Percentiles rank a stretch among this genome's conserved stretches.
Evolutionary conservation across 148 eudicot species (phyloP).

Genomic region (Diospyros kaki): DNA sequence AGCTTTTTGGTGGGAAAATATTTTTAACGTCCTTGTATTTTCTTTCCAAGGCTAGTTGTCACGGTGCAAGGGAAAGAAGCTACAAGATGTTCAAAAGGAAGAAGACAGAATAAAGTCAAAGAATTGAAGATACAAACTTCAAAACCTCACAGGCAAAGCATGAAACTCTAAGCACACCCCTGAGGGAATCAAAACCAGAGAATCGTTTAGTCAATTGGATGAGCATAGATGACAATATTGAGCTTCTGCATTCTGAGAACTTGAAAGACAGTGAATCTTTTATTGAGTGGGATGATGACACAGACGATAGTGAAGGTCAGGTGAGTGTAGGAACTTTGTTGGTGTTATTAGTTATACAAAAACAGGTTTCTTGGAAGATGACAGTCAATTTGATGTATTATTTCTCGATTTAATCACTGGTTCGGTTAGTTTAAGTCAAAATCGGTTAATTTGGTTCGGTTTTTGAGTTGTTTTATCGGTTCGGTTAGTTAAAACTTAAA

Average conservation of each 20-base stretch:
- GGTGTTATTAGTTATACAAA: too few species aligned
- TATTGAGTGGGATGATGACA: slow-evolving; percentile 11
- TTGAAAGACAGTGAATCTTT: slow-evolving; percentile 15
- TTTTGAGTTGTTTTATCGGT: too few species aligned
- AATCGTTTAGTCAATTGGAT: slow-evolving; percentile 26
- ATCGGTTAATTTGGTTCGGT: too few species aligned
- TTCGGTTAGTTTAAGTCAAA: too few species aligned
- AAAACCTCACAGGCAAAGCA: not conserved
- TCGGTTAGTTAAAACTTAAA: too few species aligned
- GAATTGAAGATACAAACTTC: not conserved
- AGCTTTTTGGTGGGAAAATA: too few species aligned
- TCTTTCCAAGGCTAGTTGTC: slow-evolving; percentile 15
- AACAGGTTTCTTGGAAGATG: too few species aligned
- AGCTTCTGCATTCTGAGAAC: slow-evolving; percentile 3
- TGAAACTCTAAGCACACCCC: not conserved
- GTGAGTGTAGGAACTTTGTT: too few species aligned
- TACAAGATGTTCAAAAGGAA: slow-evolving; percentile 25
- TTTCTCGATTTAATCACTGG: too few species aligned
- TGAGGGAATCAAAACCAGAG: not conserved
- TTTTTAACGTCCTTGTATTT: not conserved
- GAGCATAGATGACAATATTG: slow-evolving; percentile 16
- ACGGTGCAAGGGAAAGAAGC: slow-evolving; percentile 10
- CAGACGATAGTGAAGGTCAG: slow-evolving; percentile 24
- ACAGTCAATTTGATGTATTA: too few species aligned
- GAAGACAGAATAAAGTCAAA: slow-evolving; percentile 7